A percentile compares a stretch with the other conserved stretches of the same genome.
Conservation (phyloP, 2,329 filamentous ascomycete genomes). For the Passalora sequoiae region DNA sequence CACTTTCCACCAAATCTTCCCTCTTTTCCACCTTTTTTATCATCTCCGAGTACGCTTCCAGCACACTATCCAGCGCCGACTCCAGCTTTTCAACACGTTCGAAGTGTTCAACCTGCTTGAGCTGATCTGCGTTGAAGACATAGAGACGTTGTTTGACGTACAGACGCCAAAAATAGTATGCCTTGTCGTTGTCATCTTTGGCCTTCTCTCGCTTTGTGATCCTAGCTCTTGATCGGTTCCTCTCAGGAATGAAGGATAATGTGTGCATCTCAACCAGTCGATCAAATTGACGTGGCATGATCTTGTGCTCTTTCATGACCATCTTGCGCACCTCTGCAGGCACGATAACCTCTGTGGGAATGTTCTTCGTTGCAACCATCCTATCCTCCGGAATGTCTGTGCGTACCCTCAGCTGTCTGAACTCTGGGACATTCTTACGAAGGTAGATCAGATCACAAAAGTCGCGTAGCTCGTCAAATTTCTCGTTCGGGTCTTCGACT, state of each 20-base stretch:
- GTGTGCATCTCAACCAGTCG: conserved; percentile 72
- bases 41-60: conserved; percentile 67
- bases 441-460: conserved; percentile 65
- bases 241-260: conserved; percentile 51
- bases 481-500: conserved; percentile 88
- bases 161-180: conserved; percentile 66
- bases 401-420: conserved; percentile 44
- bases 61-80: conserved; percentile 61
- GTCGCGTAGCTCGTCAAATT: conserved; percentile 75
- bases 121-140: conserved; percentile 64
- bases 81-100: conserved; percentile 70
- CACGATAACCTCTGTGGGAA: conserved; percentile 55
- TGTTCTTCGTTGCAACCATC: conserved; percentile 49
- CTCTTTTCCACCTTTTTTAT: conserved; percentile 47
- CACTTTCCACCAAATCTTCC: conserved; percentile 23
- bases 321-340: conserved; percentile 48
- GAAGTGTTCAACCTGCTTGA: conserved; percentile 62
- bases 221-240: conserved; percentile 45
- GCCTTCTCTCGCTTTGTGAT: conserved; percentile 42
- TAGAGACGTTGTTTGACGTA: conserved; percentile 74
- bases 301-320: conserved; percentile 61
- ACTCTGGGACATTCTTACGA: conserved; percentile 41
- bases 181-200: conserved; percentile 54
- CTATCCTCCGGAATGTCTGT: conserved; percentile 44
- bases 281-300: conserved; percentile 69